These are phyloP conservation scores for Eremomyces bilateralis DNA, from an alignment of 495 filamentous ascomycete genomes.

Conservation along the genomic window DNA sequence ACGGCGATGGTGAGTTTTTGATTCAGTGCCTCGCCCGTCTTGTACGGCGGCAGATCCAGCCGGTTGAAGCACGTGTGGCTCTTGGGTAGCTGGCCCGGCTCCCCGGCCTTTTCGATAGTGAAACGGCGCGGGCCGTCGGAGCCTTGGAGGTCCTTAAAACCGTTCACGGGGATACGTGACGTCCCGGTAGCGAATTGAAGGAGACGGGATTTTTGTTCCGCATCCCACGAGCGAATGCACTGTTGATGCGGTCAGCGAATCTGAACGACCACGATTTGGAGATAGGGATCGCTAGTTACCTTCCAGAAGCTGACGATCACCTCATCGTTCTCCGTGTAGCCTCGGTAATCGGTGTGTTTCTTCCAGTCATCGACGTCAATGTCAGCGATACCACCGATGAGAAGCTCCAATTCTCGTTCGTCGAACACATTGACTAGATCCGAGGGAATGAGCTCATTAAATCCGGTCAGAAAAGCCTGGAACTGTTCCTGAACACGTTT, in stretches of 20 bases:
- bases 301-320: constrained; percentile 99
- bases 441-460: constrained; percentile 90
- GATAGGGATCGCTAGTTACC: constrained; percentile 26
- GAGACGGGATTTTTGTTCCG: constrained; percentile 90
- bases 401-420: constrained; percentile 84
- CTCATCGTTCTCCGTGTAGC: constrained; percentile 95
- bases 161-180: constrained; percentile 94
- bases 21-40: constrained; percentile 61
- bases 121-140: constrained; percentile 90
- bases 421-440: constrained; percentile 98
- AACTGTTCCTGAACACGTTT: constrained; percentile 97
- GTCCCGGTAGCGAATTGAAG: constrained; percentile 96
- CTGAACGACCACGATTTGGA: too few species aligned
- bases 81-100: constrained; percentile 75
- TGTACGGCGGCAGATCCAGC: constrained; percentile 87
- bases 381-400: constrained; percentile 97
- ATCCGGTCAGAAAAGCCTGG: constrained; percentile 89
- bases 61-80: constrained; percentile 98
- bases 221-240: constrained; percentile 82
- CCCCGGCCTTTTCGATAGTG: constrained; percentile 94
- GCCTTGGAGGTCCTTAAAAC: constrained; percentile 97
- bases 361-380: constrained; percentile 99
- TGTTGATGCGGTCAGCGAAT: constrained; percentile 13
- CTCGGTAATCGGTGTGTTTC: constrained; percentile 99
- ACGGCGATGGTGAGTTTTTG: constrained; percentile 87